Base-by-base conservation (phyloP, 2,329 filamentous ascomycete species). In the Metarhizium robertsii region DNA sequence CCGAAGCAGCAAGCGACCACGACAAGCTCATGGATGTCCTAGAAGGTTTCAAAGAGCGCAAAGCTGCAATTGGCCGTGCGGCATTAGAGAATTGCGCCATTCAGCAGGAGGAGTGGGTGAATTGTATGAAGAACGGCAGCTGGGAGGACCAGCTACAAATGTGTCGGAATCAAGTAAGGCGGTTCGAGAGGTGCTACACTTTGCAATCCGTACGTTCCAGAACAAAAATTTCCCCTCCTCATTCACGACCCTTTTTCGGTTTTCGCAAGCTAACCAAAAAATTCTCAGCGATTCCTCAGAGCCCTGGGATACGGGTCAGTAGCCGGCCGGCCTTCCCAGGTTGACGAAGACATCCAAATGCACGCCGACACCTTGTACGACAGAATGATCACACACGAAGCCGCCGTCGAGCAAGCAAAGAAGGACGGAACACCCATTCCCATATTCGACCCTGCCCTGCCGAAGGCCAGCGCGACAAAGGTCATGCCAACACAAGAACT, bases 41-140 rank as follows among this genome's bases (percentile, higher is more conserved):
- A 53, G 87, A 92, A 53, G 85, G 84, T 6, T 95, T 86, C 79
- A 95, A 96, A 69, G 84, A 89, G 66, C 85, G 91, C 59, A 90
- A 88, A 67, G 80, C 83, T 38, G 80, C 84, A 55, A 88, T 97
- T 59, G 89, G 88, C 34, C 79, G 81, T 46, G 88, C 90, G 1
- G 92, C 92, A 10, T 77, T 96, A 66, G 94, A 99, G 74, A 99
- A 97, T 69, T 99, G 94, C 71, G 87, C 90, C 1, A 71, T 92
- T 58, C 90, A 95, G 68, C 90, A 96, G 73, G 79, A 90, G 67
- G 86, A 86, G 57, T 86, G 95, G 76, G 84, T 86, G 58, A 79
- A 87, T 50, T 99, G 94, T 76, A 94, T 94, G 78, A 80, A 81
- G 64, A 77, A 79, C 54, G 92, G 92, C 32, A 79, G 77, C 52